phyloP scores from a whole-genome alignment of 441 rosid species.

The Capsella rubella region DNA sequence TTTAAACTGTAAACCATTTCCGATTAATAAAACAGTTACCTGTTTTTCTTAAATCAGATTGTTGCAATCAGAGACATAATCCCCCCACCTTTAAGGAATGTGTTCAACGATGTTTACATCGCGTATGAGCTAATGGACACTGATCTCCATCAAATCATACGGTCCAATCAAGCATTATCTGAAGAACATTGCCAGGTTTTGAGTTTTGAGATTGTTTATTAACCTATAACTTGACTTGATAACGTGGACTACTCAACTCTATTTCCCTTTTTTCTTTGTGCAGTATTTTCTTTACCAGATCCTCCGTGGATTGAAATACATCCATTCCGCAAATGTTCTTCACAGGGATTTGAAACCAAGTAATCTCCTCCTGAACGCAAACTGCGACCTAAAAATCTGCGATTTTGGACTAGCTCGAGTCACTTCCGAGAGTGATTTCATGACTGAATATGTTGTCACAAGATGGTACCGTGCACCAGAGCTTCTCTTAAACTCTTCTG shows the following conservation, averaged over 20 bases:
- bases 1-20: neutral
- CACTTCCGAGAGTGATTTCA: conserved; percentile 78
- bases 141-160: conserved; percentile 64
- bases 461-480: conserved; percentile 98
- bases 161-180: conserved; percentile 55
- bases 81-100: conserved; percentile 58
- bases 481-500: conserved; percentile 82
- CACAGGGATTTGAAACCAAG: conserved; percentile 94
- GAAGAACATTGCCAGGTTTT: conserved; percentile 84
- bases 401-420: conserved; percentile 92
- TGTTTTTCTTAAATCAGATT: conserved; percentile 50
- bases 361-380: conserved; percentile 80
- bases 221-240: neutral
- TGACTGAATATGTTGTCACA: conserved; percentile 90
- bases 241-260: neutral
- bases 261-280: conserved; percentile 29
- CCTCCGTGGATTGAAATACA: conserved; percentile 91
- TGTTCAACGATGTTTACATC: conserved; percentile 77
- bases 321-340: conserved; percentile 93
- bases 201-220: conserved; percentile 8
- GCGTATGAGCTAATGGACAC: conserved; percentile 90
- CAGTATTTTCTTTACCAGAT: conserved; percentile 91
- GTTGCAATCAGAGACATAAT: conserved; percentile 91
- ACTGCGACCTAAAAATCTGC: conserved; percentile 82
- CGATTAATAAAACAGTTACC: neutral